Percentiles rank a stretch among this genome's conserved stretches.
Evolutionary conservation across 306 rosid species (phyloP).

Genomic region (Prinsepia uniflora): DNA sequence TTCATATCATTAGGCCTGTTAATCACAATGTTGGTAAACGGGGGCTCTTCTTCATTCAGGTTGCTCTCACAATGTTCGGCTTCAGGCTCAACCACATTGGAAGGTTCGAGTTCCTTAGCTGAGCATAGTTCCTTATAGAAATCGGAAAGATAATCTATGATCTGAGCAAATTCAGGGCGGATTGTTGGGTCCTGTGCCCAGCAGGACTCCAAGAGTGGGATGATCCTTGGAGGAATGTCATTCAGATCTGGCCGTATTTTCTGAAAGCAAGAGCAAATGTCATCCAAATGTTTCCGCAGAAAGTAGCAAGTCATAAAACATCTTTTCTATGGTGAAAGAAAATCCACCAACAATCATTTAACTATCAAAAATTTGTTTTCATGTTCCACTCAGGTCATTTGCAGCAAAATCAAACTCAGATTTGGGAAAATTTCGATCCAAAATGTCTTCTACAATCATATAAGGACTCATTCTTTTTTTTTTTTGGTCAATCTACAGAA

Average conservation of each 20-base stretch:
- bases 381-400: neutral
- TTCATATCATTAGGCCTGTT: neutral
- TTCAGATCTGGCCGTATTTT: constrained; percentile 46
- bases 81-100: constrained; percentile 18
- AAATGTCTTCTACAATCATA: neutral
- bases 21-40: neutral
- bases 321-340: neutral
- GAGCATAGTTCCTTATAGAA: constrained; percentile 17
- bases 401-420: neutral
- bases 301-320: neutral
- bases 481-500: neutral
- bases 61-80: constrained; percentile 14
- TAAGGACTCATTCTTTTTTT: neutral
- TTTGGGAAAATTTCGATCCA: neutral
- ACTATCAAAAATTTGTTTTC: neutral
- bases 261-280: constrained; percentile 27
- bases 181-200: constrained; percentile 53
- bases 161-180: constrained; percentile 51
- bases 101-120: constrained; percentile 3
- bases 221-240: constrained; percentile 35
- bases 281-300: constrained; percentile 14
- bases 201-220: constrained; percentile 52
- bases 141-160: constrained; percentile 28
- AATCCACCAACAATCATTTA: neutral
- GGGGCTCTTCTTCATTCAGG: neutral